Conservation (phyloP, 305 asterid species). For the Fraxinus paxiana region DNA sequence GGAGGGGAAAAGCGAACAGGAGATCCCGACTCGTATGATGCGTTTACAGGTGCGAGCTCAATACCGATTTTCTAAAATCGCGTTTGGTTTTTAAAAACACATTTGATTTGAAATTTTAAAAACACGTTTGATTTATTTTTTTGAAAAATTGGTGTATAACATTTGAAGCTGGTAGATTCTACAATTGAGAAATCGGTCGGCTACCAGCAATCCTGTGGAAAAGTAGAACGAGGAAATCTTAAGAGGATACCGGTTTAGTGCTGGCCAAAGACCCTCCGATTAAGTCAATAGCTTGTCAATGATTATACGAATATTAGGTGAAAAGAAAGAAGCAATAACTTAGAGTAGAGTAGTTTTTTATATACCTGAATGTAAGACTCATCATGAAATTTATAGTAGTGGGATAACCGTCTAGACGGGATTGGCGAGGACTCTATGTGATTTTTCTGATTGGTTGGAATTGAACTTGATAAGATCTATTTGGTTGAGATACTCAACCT, state of each 20-base stretch:
- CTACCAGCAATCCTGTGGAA: neutral
- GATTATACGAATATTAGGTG: neutral
- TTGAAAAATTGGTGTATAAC: neutral
- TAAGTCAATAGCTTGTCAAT: neutral
- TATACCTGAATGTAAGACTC: neutral
- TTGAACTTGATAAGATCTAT: neutral
- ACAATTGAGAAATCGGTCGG: neutral
- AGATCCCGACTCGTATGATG: constrained; percentile 11
- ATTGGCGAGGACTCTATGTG: neutral
- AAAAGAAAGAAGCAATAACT: neutral
- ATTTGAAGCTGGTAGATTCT: neutral
- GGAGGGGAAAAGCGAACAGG: constrained; percentile 17
- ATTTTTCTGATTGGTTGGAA: neutral
- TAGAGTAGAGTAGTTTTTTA: neutral
- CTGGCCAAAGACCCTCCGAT: neutral
- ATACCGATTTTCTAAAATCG: neutral
- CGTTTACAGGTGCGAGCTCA: neutral
- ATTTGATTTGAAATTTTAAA: too few relatives aligned
- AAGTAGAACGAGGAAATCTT: neutral
- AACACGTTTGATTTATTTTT: too few relatives aligned
- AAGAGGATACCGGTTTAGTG: neutral
- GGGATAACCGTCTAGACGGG: neutral
- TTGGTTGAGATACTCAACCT: neutral
- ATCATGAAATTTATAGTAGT: neutral
- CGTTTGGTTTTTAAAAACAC: neutral